A percentile compares a stretch with the other conserved stretches of the same genome.
Conservation (phyloP, 2,329 filamentous ascomycete genomes). For the Penicillium sp. region DNA sequence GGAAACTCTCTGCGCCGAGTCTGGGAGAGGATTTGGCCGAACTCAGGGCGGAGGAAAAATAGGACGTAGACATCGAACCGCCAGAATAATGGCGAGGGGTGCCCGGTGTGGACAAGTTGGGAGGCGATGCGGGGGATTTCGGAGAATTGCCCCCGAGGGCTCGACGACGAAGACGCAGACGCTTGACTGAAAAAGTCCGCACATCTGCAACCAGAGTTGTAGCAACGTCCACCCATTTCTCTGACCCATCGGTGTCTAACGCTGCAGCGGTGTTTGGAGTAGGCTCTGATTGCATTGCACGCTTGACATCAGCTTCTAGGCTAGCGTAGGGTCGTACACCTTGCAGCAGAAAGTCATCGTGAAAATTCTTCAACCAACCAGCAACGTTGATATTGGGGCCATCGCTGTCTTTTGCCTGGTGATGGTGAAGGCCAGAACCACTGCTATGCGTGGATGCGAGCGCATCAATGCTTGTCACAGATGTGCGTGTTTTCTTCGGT, state of each 20-base stretch:
- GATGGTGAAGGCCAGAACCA: constrained; percentile 38
- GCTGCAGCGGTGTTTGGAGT: constrained; percentile 46
- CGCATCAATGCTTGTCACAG: constrained; percentile 58
- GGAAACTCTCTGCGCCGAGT: constrained; percentile 25
- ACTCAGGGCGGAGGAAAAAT: constrained; percentile 30
- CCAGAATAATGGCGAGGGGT: constrained; percentile 35
- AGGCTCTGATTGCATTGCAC: constrained; percentile 61
- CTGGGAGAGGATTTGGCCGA: constrained; percentile 31
- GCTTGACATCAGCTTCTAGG: constrained; percentile 59
- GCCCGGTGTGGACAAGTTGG: constrained; percentile 26
- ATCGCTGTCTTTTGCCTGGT: constrained; percentile 41
- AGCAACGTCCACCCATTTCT: constrained; percentile 62
- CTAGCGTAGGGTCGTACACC: constrained; percentile 60
- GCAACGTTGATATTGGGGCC: constrained; percentile 60
- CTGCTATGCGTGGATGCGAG: constrained; percentile 51
- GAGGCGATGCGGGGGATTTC: constrained; percentile 29
- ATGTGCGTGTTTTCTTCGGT: constrained; percentile 50
- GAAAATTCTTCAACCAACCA: constrained; percentile 61
- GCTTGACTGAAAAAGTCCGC: constrained; percentile 59
- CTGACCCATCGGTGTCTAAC: constrained; percentile 36
- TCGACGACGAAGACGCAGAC: constrained; percentile 58
- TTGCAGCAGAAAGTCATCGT: constrained; percentile 65
- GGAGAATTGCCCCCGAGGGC: constrained; percentile 31
- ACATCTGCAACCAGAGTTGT: constrained; percentile 63
- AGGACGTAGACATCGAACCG: constrained; percentile 30